A percentile compares a stretch with the other conserved stretches of the same genome.
Conservation (phyloP, 257 asterid genomes). For the Buddleja alternifolia region DNA sequence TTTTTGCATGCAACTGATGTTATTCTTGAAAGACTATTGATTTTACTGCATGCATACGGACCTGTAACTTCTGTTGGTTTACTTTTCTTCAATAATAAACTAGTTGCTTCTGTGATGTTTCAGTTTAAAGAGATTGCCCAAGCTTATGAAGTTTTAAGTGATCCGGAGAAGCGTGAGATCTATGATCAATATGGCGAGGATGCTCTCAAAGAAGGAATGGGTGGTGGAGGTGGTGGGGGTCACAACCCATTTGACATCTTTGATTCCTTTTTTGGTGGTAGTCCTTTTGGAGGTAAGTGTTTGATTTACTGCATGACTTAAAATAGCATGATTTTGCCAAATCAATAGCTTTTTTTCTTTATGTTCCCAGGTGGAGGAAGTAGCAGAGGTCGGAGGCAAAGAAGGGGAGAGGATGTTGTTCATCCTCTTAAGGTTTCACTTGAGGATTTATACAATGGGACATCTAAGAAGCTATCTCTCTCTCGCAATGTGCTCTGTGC, state of each 20-base stretch:
- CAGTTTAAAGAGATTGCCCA: slow-evolving; percentile 67
- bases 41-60: not conserved
- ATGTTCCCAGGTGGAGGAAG: slow-evolving; percentile 48
- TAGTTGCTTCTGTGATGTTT: not conserved
- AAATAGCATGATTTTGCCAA: not conserved
- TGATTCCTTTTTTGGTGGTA: slow-evolving; percentile 55
- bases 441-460: slow-evolving; percentile 60
- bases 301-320: not conserved
- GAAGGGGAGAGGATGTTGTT: slow-evolving; percentile 64
- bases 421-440: slow-evolving; percentile 66
- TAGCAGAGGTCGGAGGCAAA: slow-evolving; percentile 60
- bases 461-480: slow-evolving; percentile 58
- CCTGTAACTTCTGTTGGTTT: not conserved
- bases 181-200: slow-evolving; percentile 72
- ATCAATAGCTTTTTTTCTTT: not conserved
- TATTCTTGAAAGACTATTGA: not conserved
- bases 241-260: slow-evolving; percentile 69
- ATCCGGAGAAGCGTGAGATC: slow-evolving; percentile 58
- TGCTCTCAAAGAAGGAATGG: slow-evolving; percentile 69
- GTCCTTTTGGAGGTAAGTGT: slow-evolving; percentile 57
- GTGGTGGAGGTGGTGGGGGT: slow-evolving; percentile 46
- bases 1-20: not conserved
- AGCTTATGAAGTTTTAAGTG: slow-evolving; percentile 58
- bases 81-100: slow-evolving; percentile 3
- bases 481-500: slow-evolving; percentile 56